phyloP scores from a whole-genome alignment of 2,329 filamentous ascomycete species.

The Colletotrichum sp. region DNA sequence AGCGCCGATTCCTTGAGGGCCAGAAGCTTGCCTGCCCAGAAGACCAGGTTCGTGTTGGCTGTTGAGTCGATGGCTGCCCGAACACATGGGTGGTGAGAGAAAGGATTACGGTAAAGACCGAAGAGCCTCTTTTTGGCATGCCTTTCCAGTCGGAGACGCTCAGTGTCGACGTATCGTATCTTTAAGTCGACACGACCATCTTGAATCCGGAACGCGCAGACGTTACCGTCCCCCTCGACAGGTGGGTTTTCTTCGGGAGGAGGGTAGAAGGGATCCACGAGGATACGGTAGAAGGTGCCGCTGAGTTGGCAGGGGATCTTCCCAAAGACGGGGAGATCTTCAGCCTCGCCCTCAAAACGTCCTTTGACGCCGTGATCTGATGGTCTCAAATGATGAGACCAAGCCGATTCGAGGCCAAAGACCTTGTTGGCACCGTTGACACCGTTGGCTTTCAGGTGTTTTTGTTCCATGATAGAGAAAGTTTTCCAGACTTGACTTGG shows the following conservation, averaged over 20 bases:
- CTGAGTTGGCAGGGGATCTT: background rate
- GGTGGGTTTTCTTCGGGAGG: background rate
- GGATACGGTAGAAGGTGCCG: background rate
- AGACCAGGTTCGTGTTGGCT: slow-evolving; percentile 57
- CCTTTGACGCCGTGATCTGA: background rate
- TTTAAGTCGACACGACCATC: slow-evolving; percentile 36
- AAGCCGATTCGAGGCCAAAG: background rate
- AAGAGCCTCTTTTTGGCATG: slow-evolving; percentile 34
- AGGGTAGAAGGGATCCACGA: background rate
- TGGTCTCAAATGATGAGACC: background rate
- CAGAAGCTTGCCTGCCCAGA: slow-evolving; percentile 50
- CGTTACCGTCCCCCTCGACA: slow-evolving; percentile 37
- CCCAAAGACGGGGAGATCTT: background rate
- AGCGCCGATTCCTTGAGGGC: slow-evolving; percentile 52
- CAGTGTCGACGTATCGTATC: slow-evolving; percentile 42
- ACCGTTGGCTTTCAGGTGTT: background rate
- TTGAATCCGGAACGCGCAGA: slow-evolving; percentile 39
- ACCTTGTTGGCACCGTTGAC: background rate
- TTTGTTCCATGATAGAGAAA: background rate
- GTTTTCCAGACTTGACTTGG: background rate
- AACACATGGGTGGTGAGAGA: slow-evolving; percentile 36
- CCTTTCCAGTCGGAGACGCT: slow-evolving; percentile 41
- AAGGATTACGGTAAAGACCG: slow-evolving; percentile 44
- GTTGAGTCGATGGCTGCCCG: slow-evolving; percentile 36
- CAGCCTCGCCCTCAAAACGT: background rate